Percentiles rank a stretch among this genome's conserved stretches.
phyloP scores from a whole-genome alignment of 1,139 yeast species.

The Lodderomyces margitis region DNA sequence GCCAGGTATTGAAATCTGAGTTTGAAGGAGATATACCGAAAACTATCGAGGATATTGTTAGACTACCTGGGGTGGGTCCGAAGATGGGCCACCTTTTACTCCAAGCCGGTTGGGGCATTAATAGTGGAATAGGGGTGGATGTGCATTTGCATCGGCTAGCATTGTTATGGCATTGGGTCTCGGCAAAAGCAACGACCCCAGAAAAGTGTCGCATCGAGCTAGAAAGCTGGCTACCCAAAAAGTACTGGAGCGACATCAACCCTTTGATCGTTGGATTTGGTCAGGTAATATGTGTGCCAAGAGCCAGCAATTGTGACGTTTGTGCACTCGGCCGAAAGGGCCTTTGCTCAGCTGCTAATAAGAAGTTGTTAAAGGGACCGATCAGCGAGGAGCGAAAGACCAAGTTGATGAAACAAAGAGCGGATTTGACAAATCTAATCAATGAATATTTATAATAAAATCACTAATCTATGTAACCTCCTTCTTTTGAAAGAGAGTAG shows the following conservation, averaged over 20 bases:
- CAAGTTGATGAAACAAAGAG: slow-evolving; percentile 37
- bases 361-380: slow-evolving; percentile 36
- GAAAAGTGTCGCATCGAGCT: slow-evolving; percentile 70
- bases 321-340: slow-evolving; percentile 56
- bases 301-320: slow-evolving; percentile 69
- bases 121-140: slow-evolving; percentile 87
- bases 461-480: slow-evolving; percentile 15
- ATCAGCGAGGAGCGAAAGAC: slow-evolving; percentile 28
- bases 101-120: slow-evolving; percentile 79
- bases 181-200: slow-evolving; percentile 53
- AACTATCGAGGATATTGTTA: slow-evolving; percentile 61
- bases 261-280: slow-evolving; percentile 92
- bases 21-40: slow-evolving; percentile 69
- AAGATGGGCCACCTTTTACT: slow-evolving; percentile 86
- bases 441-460: slow-evolving; percentile 14
- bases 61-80: slow-evolving; percentile 92
- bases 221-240: slow-evolving; percentile 71
- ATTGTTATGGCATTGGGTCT: slow-evolving; percentile 81
- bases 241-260: slow-evolving; percentile 80
- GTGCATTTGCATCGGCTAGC: slow-evolving; percentile 86
- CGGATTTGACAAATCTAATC: slow-evolving; percentile 28
- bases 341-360: slow-evolving; percentile 54
- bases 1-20: slow-evolving; percentile 48
- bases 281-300: slow-evolving; percentile 79
- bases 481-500: slow-evolving; percentile 31